Conservation (phyloP, 495 filamentous ascomycete species). For the Elaphomyces granulatus region DNA sequence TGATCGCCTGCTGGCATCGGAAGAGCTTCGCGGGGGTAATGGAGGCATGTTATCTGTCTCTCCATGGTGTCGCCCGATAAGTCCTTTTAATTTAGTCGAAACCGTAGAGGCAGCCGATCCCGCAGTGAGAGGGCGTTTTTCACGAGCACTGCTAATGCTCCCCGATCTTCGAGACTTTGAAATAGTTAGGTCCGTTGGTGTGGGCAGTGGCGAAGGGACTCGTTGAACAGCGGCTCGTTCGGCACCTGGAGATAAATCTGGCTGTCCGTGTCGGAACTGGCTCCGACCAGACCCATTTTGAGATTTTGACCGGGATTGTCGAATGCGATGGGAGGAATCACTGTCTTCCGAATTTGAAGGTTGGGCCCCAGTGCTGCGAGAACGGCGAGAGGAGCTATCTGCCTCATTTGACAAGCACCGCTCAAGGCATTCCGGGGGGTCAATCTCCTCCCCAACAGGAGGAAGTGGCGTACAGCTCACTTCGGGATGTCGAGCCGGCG, state of each 20-base stretch:
- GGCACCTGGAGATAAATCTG: conserved; percentile 8
- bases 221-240: conserved; percentile 41
- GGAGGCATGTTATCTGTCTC: conserved; percentile 25
- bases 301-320: conserved; percentile 17
- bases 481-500: conserved; percentile 8
- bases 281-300: conserved; percentile 13
- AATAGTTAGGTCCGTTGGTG: conserved; percentile 18
- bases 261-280: conserved; percentile 13
- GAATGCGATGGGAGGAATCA: conserved; percentile 19
- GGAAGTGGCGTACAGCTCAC: too few relatives aligned
- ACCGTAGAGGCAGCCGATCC: conserved; percentile 38
- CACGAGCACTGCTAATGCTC: conserved; percentile 33
- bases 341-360: conserved; percentile 26
- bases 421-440: conserved; percentile 1
- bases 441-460: too few relatives aligned
- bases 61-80: conserved; percentile 31
- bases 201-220: conserved; percentile 17
- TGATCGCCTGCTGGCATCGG: conserved; percentile 31
- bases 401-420: conserved; percentile 1
- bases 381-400: conserved; percentile 1
- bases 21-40: conserved; percentile 30
- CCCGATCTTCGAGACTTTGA: conserved; percentile 23
- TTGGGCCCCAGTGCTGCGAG: conserved; percentile 6
- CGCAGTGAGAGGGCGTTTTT: conserved; percentile 40
- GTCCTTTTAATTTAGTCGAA: conserved; percentile 38